phyloP scores from a whole-genome alignment of 768 basidiomycete species.

The Boletus sensibilis region DNA sequence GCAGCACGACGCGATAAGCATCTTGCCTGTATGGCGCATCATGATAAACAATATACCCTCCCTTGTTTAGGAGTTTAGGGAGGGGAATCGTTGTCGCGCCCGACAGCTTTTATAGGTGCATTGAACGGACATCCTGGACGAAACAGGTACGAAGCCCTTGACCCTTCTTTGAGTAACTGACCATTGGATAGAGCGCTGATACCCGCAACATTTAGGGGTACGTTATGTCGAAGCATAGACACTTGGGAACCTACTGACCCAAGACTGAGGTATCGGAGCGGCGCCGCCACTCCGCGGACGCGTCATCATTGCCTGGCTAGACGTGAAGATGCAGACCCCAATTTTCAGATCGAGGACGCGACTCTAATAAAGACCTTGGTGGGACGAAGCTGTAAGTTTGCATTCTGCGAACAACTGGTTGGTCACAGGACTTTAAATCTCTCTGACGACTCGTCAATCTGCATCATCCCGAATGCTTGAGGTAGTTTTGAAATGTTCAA shows the following conservation, averaged over 20 bases:
- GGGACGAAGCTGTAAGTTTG: background rate
- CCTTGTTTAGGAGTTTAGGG: too few species aligned
- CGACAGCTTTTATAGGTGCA: too few species aligned
- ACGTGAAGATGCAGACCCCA: too few species aligned
- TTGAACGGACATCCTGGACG: background rate
- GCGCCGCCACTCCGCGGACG: background rate
- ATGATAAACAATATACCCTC: too few species aligned
- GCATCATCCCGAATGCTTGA: too few species aligned
- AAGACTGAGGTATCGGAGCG: background rate
- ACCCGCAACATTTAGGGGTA: too few species aligned
- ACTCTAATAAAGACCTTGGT: background rate
- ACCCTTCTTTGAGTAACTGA: background rate
- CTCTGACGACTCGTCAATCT: too few species aligned
- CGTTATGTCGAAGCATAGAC: background rate
- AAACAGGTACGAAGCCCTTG: constrained; percentile 6
- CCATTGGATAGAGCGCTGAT: background rate
- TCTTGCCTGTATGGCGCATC: too few species aligned
- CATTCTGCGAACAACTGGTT: background rate
- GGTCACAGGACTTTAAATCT: background rate
- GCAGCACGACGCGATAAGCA: too few species aligned
- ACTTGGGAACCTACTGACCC: background rate
- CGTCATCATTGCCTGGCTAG: background rate
- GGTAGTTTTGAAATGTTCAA: background rate
- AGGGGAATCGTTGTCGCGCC: too few species aligned
- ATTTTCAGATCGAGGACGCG: background rate